A percentile compares a stretch with the other conserved stretches of the same genome.
These are phyloP conservation scores for Tetrapisispora iriomotensis DNA, from an alignment of 805 yeast species.

Conservation along the genomic window DNA sequence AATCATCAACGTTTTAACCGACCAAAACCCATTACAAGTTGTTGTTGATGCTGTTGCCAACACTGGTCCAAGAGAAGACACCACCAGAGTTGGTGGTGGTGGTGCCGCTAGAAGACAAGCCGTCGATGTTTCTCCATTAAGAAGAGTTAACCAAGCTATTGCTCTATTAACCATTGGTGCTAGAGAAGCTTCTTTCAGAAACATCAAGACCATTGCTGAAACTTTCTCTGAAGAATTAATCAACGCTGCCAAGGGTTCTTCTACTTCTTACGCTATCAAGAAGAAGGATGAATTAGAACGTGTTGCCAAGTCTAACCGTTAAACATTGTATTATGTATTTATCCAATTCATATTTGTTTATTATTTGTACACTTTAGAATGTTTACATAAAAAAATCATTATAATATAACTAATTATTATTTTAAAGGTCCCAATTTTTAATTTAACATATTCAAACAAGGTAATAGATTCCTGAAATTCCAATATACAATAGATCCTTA, in stretches of 20 bases:
- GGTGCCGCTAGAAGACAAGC: conserved; percentile 99
- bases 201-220: conserved; percentile 99
- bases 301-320: conserved; percentile 99
- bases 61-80: conserved; percentile 99
- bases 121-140: conserved; percentile 99
- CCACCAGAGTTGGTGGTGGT: conserved; percentile 99
- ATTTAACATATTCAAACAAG: too few relatives aligned
- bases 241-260: conserved; percentile 99
- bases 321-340: conserved; percentile 30
- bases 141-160: conserved; percentile 99
- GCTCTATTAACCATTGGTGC: conserved; percentile 98
- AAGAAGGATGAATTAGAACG: conserved; percentile 99
- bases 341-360: conserved; percentile 5
- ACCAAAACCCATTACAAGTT: conserved; percentile 98
- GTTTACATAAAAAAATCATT: conserved; percentile 6
- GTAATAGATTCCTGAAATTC: neutral
- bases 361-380: conserved; percentile 6
- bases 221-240: conserved; percentile 99
- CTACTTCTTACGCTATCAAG: conserved; percentile 99
- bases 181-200: conserved; percentile 99
- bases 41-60: conserved; percentile 98
- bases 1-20: conserved; percentile 94
- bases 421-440: neutral
- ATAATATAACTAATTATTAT: conserved; percentile 5
- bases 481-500: neutral